Conservation (phyloP, 1,284 basidiomycete species). For the Veloporphyrellus conicus region DNA sequence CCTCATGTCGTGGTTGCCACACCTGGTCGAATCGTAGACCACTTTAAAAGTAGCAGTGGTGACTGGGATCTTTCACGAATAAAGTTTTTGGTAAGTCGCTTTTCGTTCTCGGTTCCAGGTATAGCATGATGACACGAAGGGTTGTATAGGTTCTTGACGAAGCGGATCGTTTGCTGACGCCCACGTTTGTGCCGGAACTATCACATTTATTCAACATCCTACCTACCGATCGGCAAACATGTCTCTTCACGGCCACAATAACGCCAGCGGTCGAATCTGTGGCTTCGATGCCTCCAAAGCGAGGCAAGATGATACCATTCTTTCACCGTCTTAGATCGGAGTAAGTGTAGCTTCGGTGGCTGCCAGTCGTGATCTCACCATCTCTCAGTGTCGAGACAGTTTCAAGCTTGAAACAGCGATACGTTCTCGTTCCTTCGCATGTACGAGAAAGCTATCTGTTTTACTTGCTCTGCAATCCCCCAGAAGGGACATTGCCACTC, state of each 20-base stretch:
- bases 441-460: conserved; percentile 92
- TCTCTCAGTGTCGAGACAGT: conserved; percentile 76
- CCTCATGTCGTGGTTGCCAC: conserved; percentile 97
- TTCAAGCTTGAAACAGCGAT: conserved; percentile 80
- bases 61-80: conserved; percentile 85
- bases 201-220: conserved; percentile 75
- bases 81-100: conserved; percentile 70
- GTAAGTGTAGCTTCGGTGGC: conserved; percentile 43
- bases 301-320: conserved; percentile 85
- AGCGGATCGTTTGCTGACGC: conserved; percentile 88
- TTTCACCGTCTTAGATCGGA: conserved; percentile 77
- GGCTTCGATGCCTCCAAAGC: conserved; percentile 67
- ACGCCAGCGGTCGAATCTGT: conserved; percentile 83
- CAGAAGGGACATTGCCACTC: conserved; percentile 67
- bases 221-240: conserved; percentile 87
- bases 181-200: conserved; percentile 87
- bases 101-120: not conserved
- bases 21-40: conserved; percentile 91
- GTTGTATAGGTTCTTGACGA: conserved; percentile 88
- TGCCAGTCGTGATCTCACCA: conserved; percentile 4
- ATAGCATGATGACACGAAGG: conserved; percentile 1
- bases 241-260: conserved; percentile 94
- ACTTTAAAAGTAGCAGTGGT: conserved; percentile 73
- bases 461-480: conserved; percentile 85
- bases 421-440: conserved; percentile 92